Conservation (phyloP, 805 yeast species). For the Teunomyces kruisii region DNA sequence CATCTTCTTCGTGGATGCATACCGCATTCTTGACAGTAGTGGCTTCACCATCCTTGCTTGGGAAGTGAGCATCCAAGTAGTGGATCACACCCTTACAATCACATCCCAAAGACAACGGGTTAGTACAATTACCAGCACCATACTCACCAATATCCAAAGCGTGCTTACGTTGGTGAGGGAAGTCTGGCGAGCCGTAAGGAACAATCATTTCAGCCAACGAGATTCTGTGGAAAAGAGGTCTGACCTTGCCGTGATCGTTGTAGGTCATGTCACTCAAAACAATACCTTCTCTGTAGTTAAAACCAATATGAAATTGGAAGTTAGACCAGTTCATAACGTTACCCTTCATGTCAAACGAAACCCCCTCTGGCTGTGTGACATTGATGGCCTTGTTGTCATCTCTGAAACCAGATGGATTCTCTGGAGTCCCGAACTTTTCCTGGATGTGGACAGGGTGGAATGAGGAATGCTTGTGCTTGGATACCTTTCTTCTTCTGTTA, state of each 20-base stretch:
- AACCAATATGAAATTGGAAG: slow-evolving; percentile 75
- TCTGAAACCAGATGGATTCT: slow-evolving; percentile 53
- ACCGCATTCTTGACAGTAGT: slow-evolving; percentile 72
- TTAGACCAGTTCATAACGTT: slow-evolving; percentile 75
- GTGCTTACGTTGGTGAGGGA: slow-evolving; percentile 82
- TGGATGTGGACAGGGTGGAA: slow-evolving; percentile 66
- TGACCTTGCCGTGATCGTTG: slow-evolving; percentile 71
- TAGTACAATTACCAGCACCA: slow-evolving; percentile 85
- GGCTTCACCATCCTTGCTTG: slow-evolving; percentile 66
- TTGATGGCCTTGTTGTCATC: slow-evolving; percentile 63
- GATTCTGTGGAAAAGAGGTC: slow-evolving; percentile 77
- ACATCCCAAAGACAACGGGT: slow-evolving; percentile 75
- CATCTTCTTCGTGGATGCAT: slow-evolving; percentile 86
- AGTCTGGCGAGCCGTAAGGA: slow-evolving; percentile 77
- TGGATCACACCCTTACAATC: slow-evolving; percentile 87
- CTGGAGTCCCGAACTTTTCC: slow-evolving; percentile 54
- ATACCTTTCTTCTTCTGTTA: slow-evolving; percentile 67
- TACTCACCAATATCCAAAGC: slow-evolving; percentile 86
- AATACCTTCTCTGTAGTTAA: slow-evolving; percentile 84
- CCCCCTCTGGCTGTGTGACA: slow-evolving; percentile 80
- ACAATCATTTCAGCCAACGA: slow-evolving; percentile 83
- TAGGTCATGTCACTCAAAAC: slow-evolving; percentile 71
- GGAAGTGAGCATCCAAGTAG: slow-evolving; percentile 76
- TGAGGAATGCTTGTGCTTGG: slow-evolving; percentile 66
- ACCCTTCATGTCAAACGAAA: slow-evolving; percentile 70